A percentile compares a stretch with the other conserved stretches of the same genome.
These are phyloP conservation scores for Naematelia aurantialba DNA, from an alignment of 768 basidiomycete genomes.

Conservation along the genomic window DNA sequence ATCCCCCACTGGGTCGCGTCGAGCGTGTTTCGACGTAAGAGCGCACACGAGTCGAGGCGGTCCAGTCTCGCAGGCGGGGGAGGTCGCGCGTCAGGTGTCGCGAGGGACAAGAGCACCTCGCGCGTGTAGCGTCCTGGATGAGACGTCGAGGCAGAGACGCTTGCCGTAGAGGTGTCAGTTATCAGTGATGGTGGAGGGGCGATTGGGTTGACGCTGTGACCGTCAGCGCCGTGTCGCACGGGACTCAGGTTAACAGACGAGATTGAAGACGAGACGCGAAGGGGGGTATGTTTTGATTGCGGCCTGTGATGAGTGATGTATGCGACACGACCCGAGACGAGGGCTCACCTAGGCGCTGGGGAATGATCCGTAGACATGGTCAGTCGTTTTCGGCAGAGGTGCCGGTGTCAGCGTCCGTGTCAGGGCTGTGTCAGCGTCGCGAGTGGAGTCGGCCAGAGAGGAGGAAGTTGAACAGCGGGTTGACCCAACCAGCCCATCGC, in stretches of 20 bases:
- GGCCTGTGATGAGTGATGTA: too few relatives aligned
- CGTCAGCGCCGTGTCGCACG: not conserved
- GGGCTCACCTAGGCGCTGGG: not conserved
- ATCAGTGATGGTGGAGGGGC: conserved; percentile 15
- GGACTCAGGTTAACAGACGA: too few relatives aligned
- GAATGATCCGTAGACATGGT: not conserved
- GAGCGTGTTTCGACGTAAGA: not conserved
- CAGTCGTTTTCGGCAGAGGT: too few relatives aligned
- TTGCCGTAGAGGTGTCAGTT: conserved; percentile 6
- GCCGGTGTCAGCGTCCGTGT: not conserved
- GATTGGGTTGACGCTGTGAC: conserved; percentile 1
- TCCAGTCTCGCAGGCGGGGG: conserved; percentile 1
- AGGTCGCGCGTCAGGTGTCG: conserved; percentile 4
- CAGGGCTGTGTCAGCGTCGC: not conserved
- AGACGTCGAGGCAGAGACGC: conserved; percentile 1
- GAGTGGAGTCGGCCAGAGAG: too few relatives aligned
- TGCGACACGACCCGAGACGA: too few relatives aligned
- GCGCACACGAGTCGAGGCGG: conserved; percentile 5
- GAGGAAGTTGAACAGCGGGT: too few relatives aligned
- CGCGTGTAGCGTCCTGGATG: conserved; percentile 6
- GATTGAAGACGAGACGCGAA: too few relatives aligned
- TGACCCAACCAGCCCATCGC: too few relatives aligned
- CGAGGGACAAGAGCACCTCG: conserved; percentile 8
- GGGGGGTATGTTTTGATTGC: too few relatives aligned
- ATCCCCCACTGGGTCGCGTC: conserved; percentile 13